Conservation (phyloP, 345 rosid species). For the Hypericum perforatum region DNA sequence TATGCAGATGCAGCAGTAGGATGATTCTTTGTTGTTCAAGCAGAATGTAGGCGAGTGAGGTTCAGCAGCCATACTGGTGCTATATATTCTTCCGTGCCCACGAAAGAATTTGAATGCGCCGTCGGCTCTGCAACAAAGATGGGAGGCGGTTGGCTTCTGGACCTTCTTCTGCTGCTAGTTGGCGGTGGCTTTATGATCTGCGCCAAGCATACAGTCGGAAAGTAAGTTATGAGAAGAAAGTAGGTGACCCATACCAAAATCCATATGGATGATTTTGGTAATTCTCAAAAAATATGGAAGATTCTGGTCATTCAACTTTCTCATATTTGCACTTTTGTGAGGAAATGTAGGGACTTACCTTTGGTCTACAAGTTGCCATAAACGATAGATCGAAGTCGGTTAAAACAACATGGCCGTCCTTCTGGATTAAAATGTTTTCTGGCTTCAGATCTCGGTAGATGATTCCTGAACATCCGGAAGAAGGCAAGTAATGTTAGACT, state of each 20-base stretch:
- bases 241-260: background rate
- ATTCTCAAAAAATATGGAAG: background rate
- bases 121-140: slow-evolving; percentile 80
- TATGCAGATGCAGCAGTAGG: no score
- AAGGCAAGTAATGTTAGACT: background rate
- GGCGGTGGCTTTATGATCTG: slow-evolving; percentile 54
- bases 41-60: no score
- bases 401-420: slow-evolving; percentile 74
- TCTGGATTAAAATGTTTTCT: slow-evolving; percentile 76
- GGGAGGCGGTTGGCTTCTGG: slow-evolving; percentile 62
- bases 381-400: slow-evolving; percentile 94
- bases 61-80: slow-evolving; percentile 59
- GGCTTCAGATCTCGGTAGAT: slow-evolving; percentile 93
- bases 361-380: slow-evolving; percentile 63
- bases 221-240: background rate
- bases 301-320: slow-evolving; percentile 1
- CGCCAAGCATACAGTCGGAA: slow-evolving; percentile 1
- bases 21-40: no score
- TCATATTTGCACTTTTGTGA: no score
- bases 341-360: slow-evolving; percentile 30
- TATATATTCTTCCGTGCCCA: slow-evolving; percentile 95
- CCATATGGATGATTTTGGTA: background rate
- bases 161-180: slow-evolving; percentile 48
- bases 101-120: slow-evolving; percentile 79
- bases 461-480: slow-evolving; percentile 41